Evolutionary conservation across 768 basidiomycete genomes (phyloP).

Genomic region (Hemileccinum impolitum): DNA sequence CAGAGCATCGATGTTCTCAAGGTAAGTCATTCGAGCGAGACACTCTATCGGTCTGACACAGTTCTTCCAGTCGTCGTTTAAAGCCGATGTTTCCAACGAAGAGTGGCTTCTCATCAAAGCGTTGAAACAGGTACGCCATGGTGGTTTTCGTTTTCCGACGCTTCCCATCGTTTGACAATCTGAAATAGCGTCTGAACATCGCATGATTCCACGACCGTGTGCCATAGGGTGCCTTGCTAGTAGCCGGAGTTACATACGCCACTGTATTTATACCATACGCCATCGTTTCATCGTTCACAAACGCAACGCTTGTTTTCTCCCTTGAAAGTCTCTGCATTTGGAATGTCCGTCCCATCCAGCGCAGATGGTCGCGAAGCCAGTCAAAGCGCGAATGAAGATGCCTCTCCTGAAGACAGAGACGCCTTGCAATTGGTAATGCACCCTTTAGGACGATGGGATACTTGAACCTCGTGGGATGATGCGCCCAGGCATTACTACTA

Average conservation of each 20-base stretch:
- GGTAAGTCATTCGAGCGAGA: slow-evolving; percentile 38
- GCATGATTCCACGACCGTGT: slow-evolving; percentile 15
- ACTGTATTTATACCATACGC: slow-evolving; percentile 32
- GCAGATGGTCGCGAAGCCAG: slow-evolving; percentile 8
- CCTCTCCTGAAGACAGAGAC: slow-evolving; percentile 39
- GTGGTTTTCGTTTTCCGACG: background rate
- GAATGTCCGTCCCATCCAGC: slow-evolving; percentile 24
- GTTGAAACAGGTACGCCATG: slow-evolving; percentile 61
- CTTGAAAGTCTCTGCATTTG: background rate
- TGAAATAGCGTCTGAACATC: slow-evolving; percentile 37
- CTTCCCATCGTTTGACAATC: background rate
- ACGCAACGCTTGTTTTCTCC: background rate
- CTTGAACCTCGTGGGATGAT: slow-evolving; percentile 25
- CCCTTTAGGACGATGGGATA: slow-evolving; percentile 1
- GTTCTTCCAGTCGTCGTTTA: slow-evolving; percentile 66
- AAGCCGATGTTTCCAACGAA: slow-evolving; percentile 82
- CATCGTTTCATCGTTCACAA: background rate
- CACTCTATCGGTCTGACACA: slow-evolving; percentile 7
- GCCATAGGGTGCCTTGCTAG: slow-evolving; percentile 2
- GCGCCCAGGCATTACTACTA: slow-evolving; percentile 32
- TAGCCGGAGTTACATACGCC: slow-evolving; percentile 23
- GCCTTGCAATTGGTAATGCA: slow-evolving; percentile 56
- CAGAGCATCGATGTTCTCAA: slow-evolving; percentile 96
- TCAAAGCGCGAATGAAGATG: slow-evolving; percentile 25
- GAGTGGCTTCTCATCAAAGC: slow-evolving; percentile 93